Conservation (phyloP, 2,329 filamentous ascomycete species). For the Aspergillus uvarum region DNA sequence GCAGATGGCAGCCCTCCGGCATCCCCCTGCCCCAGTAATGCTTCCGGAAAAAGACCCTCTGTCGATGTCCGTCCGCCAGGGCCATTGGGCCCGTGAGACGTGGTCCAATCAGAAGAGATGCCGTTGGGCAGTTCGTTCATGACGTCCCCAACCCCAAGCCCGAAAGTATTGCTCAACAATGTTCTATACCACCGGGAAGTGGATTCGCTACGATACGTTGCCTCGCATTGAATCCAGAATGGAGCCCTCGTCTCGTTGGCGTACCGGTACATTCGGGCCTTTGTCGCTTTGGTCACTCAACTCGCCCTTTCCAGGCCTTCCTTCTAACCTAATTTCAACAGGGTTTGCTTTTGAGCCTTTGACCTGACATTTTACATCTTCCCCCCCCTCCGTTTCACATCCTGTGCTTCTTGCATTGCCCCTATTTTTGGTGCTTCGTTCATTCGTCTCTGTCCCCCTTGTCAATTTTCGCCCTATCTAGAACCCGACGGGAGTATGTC, state of each 20-base stretch:
- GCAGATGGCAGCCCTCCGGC: constrained; percentile 31
- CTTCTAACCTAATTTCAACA: constrained; percentile 28
- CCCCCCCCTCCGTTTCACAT: constrained; percentile 19
- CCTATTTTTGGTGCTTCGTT: constrained; percentile 17
- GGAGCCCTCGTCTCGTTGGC: constrained; percentile 27
- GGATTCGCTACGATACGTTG: constrained; percentile 36
- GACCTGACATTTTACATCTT: constrained; percentile 26
- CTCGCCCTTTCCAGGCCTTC: constrained; percentile 28
- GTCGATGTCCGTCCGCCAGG: constrained; percentile 25
- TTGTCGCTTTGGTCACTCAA: constrained; percentile 20
- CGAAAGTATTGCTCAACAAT: constrained; percentile 29
- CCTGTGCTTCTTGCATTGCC: constrained; percentile 21
- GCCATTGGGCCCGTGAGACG: constrained; percentile 38
- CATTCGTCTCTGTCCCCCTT: constrained; percentile 17
- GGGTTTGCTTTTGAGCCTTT: constrained; percentile 16
- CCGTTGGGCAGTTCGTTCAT: constrained; percentile 35
- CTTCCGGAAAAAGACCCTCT: constrained; percentile 19
- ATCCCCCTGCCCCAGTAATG: constrained; percentile 29
- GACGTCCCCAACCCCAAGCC: constrained; percentile 33
- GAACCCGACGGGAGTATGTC: constrained; percentile 27
- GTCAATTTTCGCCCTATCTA: constrained; percentile 22
- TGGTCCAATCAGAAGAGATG: constrained; percentile 41
- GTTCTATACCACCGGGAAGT: constrained; percentile 29
- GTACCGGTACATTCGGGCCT: constrained; percentile 26
- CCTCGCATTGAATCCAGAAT: constrained; percentile 32